Conservation (phyloP, 2,329 filamentous ascomycete species). For the Venturia pyrina region DNA sequence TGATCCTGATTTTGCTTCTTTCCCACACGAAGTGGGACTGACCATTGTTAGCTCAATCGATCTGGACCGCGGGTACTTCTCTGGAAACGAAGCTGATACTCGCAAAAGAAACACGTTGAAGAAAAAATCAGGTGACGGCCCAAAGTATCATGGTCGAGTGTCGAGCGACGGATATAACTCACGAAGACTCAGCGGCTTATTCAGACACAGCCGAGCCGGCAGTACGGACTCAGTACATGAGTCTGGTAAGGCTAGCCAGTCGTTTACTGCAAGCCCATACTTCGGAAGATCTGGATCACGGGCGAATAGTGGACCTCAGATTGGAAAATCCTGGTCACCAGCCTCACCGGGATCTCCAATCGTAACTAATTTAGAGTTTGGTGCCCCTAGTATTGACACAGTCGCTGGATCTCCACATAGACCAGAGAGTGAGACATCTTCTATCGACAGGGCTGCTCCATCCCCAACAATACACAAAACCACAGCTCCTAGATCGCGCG, state of each 20-base stretch:
- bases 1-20: constrained; percentile 4
- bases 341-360: constrained; percentile 36
- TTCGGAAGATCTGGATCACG: constrained; percentile 34
- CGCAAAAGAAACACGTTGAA: constrained; percentile 63
- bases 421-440: constrained; percentile 40
- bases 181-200: constrained; percentile 34
- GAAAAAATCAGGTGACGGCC: constrained; percentile 55
- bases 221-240: constrained; percentile 69
- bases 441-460: constrained; percentile 35
- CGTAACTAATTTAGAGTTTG: constrained; percentile 47
- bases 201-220: constrained; percentile 45
- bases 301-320: constrained; percentile 33
- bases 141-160: constrained; percentile 50
- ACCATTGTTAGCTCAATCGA: constrained; percentile 39
- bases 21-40: constrained; percentile 15
- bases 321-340: constrained; percentile 20
- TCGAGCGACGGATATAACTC: constrained; percentile 44
- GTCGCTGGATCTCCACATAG: constrained; percentile 29
- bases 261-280: constrained; percentile 25
- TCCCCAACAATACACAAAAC: constrained; percentile 25
- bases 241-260: constrained; percentile 26
- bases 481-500: constrained; percentile 35
- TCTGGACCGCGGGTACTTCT: constrained; percentile 85
- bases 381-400: constrained; percentile 36
- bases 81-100: constrained; percentile 72